Evolutionary conservation across 805 yeast genomes (phyloP).

Genomic region (Metschnikowia matae): DNA sequence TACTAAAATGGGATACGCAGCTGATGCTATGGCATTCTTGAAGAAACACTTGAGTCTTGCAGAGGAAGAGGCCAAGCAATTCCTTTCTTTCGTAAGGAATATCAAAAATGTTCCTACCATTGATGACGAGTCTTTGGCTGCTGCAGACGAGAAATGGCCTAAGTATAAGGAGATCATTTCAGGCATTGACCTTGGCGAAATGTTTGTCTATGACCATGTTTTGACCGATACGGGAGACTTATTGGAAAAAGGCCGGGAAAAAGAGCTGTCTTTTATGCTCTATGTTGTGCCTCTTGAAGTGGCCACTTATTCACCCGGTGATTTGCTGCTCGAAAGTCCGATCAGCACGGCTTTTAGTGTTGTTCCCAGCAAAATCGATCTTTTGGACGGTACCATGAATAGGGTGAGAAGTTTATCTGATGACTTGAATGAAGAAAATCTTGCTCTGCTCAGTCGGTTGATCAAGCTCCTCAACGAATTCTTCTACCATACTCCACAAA

Average conservation of each 20-base stretch:
- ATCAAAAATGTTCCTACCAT: not conserved
- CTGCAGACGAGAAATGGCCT: constrained; percentile 7
- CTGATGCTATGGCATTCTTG: constrained; percentile 8
- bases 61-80: not conserved
- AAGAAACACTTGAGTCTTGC: not conserved
- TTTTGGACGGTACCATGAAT: not conserved
- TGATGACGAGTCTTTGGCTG: constrained; percentile 2
- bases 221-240: not conserved
- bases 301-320: constrained; percentile 11
- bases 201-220: constrained; percentile 9
- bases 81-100: constrained; percentile 5
- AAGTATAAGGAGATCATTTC: constrained; percentile 2
- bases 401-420: not conserved
- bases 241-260: not conserved
- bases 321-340: not conserved
- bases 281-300: constrained; percentile 17
- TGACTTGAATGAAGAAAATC: not conserved
- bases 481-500: constrained; percentile 2
- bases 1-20: constrained; percentile 11
- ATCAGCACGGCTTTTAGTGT: not conserved
- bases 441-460: constrained; percentile 5
- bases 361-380: not conserved
- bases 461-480: constrained; percentile 6
- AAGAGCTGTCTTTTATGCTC: constrained; percentile 6
- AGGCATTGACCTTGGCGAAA: not conserved